Evolutionary conservation across 2,329 filamentous ascomycete genomes (phyloP), one percentile per base, ranked within the genome.

Genomic region (Rugonectria rugulosa): DNA sequence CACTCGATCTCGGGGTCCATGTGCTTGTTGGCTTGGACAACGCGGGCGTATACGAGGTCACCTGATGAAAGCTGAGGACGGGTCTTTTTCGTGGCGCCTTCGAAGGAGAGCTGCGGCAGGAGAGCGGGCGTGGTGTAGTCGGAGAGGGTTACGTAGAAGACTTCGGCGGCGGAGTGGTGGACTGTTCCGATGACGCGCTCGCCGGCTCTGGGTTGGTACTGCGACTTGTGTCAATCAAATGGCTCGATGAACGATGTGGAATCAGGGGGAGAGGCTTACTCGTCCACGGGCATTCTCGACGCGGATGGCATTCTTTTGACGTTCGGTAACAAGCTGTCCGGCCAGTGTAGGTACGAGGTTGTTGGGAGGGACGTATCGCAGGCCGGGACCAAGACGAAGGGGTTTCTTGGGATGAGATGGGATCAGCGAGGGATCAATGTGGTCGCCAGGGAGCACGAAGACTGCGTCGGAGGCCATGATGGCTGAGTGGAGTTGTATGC

Each of bases 1-100:
- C 95, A 98, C 68, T 96, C 92, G 38, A 99, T 79, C 76, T 98
- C 95, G 1, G 92, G 84, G 69, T 97, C 92, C 77, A 93, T 91
- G 73, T 93, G 89, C 61, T 88, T 88, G 68, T 91, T 89, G 15
- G 90, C 88, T 34, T 89, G 84, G 23, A 84, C 80, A 37, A 99
- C 86, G 59, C 94, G 89, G 31, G 93, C 94, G 76, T 98, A 98
- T 29, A 98, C 91, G 23, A 97, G 78, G 47, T 91, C 87, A 31
- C 92, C 92, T 12, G 85, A 70, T 23, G 81, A 79, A 37, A 98
- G 83, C 61, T 91, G 82, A 0, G 95, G 95, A 2, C 93, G 84
- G 3, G 91, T 97, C 77, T 98, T 98, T 74, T 93, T 95, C 38
- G 89, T 92, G 15, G 92, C 95, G 60, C 88, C 87, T 75, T 98